Evolutionary conservation across 2,329 filamentous ascomycete species (phyloP).

Genomic region (Drechslerella dactyloides): DNA sequence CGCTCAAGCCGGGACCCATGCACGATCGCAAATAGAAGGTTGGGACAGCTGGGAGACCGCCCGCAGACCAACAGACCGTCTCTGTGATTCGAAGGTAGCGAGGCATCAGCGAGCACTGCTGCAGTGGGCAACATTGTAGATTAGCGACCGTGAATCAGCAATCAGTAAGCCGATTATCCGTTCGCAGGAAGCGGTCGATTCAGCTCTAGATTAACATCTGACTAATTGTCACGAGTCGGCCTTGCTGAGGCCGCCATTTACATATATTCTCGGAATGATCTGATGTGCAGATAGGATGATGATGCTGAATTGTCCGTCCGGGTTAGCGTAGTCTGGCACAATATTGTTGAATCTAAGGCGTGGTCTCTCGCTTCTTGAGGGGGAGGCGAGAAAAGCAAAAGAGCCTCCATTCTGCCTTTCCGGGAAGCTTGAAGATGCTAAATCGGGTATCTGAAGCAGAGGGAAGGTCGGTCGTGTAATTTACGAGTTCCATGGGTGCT

Average conservation of each 20-base stretch:
- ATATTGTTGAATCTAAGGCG: conserved; percentile 12
- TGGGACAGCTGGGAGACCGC: neutral
- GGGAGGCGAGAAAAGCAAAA: conserved; percentile 15
- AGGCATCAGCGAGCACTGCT: neutral
- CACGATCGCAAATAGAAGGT: conserved; percentile 27
- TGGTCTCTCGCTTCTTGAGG: conserved; percentile 19
- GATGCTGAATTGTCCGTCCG: neutral
- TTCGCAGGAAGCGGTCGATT: conserved; percentile 1
- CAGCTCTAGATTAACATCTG: conserved; percentile 4
- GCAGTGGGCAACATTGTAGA: neutral
- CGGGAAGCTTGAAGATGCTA: conserved; percentile 34
- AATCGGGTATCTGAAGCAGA: conserved; percentile 49
- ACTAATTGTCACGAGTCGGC: conserved; percentile 5
- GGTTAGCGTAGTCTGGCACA: conserved; percentile 7
- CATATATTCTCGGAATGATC: neutral
- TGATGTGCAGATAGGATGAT: neutral
- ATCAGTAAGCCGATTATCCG: neutral
- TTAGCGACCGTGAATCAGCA: conserved; percentile 9
- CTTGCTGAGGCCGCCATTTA: neutral
- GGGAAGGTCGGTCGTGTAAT: conserved; percentile 24
- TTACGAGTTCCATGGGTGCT: conserved; percentile 23
- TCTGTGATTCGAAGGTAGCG: neutral
- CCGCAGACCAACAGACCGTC: neutral
- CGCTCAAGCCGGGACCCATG: conserved; percentile 8
- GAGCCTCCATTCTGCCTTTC: conserved; percentile 43